Percentiles rank a stretch among this genome's conserved stretches.
These are phyloP conservation scores for Colletotrichum agaves DNA, from an alignment of 2,329 filamentous ascomycete species.

Conservation along the genomic window DNA sequence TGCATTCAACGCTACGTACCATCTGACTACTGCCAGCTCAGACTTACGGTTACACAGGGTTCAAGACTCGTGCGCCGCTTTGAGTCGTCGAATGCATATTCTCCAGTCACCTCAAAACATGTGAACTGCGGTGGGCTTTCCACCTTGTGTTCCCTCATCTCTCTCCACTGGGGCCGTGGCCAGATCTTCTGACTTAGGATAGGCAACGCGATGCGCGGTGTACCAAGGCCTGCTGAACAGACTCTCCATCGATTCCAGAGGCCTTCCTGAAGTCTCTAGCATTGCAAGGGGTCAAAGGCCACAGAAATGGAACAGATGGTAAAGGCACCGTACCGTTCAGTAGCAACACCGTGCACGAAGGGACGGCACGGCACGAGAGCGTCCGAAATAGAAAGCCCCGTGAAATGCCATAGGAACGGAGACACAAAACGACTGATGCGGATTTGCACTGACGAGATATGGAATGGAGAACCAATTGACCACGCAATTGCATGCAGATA, in stretches of 20 bases:
- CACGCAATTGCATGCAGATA: constrained; percentile 56
- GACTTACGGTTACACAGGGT: no score
- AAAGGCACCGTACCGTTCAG: constrained; percentile 41
- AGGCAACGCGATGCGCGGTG: constrained; percentile 44
- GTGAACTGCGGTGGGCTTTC: not conserved
- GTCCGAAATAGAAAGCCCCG: constrained; percentile 50
- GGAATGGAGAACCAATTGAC: constrained; percentile 59
- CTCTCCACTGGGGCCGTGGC: not conserved
- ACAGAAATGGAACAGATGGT: constrained; percentile 28
- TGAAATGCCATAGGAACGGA: constrained; percentile 57
- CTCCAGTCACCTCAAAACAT: not conserved
- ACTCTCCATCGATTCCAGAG: constrained; percentile 45
- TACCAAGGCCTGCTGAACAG: constrained; percentile 46
- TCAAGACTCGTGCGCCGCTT: no score
- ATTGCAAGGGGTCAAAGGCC: constrained; percentile 48
- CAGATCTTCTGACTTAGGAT: constrained; percentile 43
- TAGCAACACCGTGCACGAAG: constrained; percentile 47
- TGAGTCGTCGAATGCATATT: not conserved
- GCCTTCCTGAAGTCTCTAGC: constrained; percentile 46
- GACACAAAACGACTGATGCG: constrained; percentile 51
- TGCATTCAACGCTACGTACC: no score
- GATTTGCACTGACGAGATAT: constrained; percentile 56
- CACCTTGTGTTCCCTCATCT: not conserved
- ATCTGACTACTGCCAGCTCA: no score
- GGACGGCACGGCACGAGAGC: constrained; percentile 48